Evolutionary conservation across 192 early-diverging fungal genomes (phyloP).

Genomic region (Mortierella hygrophila): DNA sequence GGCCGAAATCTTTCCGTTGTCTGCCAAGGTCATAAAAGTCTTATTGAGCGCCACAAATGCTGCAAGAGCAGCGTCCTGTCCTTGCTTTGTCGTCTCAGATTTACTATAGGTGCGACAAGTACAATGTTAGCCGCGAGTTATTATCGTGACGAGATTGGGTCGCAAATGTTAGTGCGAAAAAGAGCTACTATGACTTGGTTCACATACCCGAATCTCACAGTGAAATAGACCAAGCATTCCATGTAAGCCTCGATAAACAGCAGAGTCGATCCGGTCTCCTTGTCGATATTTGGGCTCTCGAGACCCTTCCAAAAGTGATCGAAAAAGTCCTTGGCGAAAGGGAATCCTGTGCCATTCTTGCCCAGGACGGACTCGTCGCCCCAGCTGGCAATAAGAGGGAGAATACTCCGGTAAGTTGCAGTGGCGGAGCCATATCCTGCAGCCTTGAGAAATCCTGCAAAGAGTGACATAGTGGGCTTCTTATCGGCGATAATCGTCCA

Average conservation of each 20-base stretch:
- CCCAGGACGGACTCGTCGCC: constrained; percentile 37
- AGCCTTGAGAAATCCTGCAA: constrained; percentile 77
- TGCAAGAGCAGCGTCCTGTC: constrained; percentile 41
- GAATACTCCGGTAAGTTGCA: constrained; percentile 81
- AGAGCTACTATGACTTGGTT: background rate
- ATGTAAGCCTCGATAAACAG: constrained; percentile 71
- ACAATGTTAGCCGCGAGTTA: background rate
- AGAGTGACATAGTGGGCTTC: constrained; percentile 70
- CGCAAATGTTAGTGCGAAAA: background rate
- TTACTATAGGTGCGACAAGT: constrained; percentile 5
- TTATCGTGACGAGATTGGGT: background rate
- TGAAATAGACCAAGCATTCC: constrained; percentile 75
- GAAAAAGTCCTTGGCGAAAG: constrained; percentile 73
- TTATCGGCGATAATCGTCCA: constrained; percentile 69
- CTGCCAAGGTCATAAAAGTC: constrained; percentile 21
- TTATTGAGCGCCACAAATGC: constrained; percentile 24
- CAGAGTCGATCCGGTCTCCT: constrained; percentile 48
- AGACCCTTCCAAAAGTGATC: constrained; percentile 71
- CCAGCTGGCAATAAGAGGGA: constrained; percentile 72
- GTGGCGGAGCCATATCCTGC: constrained; percentile 75
- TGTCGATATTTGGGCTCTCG: constrained; percentile 60
- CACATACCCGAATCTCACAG: constrained; percentile 57
- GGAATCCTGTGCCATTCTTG: constrained; percentile 51
- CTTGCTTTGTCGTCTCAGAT: constrained; percentile 41
- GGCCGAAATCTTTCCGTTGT: constrained; percentile 15